Conservation (phyloP, 1,284 basidiomycete species). For the Microbotryum saponariae region DNA sequence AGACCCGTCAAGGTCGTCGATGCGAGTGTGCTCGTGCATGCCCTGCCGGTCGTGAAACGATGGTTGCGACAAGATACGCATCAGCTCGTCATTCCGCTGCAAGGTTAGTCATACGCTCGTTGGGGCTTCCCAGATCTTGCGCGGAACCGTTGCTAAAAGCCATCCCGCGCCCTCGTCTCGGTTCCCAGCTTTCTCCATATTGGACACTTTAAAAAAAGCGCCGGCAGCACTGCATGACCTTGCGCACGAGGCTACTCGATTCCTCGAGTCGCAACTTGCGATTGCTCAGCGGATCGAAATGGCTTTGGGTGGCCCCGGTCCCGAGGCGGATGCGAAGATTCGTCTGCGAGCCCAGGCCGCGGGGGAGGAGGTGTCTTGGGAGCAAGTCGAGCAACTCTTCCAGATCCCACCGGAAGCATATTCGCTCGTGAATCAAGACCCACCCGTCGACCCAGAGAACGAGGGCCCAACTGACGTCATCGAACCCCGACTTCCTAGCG, state of each 20-base stretch:
- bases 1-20: constrained; percentile 17
- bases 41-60: constrained; percentile 26
- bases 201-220: constrained; percentile 27
- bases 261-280: constrained; percentile 26
- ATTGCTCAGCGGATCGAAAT: constrained; percentile 23
- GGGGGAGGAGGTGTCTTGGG: constrained; percentile 19
- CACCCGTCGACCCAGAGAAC: background rate
- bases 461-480: background rate
- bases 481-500: constrained; percentile 10
- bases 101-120: constrained; percentile 12
- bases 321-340: constrained; percentile 9
- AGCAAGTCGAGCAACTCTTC: constrained; percentile 14
- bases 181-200: constrained; percentile 19
- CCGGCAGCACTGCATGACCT: constrained; percentile 17
- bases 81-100: constrained; percentile 25
- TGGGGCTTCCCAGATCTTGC: background rate
- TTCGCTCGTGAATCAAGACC: background rate
- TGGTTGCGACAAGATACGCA: constrained; percentile 25
- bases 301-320: background rate
- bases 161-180: background rate
- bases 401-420: background rate
- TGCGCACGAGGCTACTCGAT: constrained; percentile 22
- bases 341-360: constrained; percentile 15
- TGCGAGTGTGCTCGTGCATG: constrained; percentile 25
- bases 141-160: background rate